Evolutionary conservation across 345 rosid genomes (phyloP), one percentile per base, ranked within the genome.

Genomic region (Brassica incana): DNA sequence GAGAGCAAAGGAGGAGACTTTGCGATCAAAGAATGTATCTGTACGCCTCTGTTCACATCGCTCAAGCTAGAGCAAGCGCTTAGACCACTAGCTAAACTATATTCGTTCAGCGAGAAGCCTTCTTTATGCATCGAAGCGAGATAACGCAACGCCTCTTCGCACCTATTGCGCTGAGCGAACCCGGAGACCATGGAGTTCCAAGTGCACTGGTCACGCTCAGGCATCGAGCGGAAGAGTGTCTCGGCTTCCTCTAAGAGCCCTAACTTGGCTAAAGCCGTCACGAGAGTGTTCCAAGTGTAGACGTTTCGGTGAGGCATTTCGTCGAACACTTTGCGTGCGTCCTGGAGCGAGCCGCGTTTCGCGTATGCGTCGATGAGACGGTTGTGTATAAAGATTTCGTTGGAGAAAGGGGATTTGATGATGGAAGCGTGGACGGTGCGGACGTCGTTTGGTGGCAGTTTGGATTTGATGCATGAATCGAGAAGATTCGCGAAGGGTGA

Each of bases 121-220:
- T 86, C 83, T 58, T 67, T 72, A 62, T 89, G 97, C 97, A 94
- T 91, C 81, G 74, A 11, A 27, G 66, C 80, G 73, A 92, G 85
- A 82, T 84, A 89, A 25, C 18, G 59, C 86, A 89, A 61, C 68
- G 95, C 97, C 69, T 88, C 90, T 25, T 79, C 80, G 36, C 90
- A 87, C 54, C 79, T 83, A 72, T 89, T 91, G 58, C 85, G 91
- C 64, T 89, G 91, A 0, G 91, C 90, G 76, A 87, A 92, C 14
- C 95, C 97, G 0, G 97, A 85, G 5, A 94, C 77, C 87, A 94
- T 85, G 1, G 89, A 86, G 67, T 90, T 94, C 97, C 97, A 90
- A 0, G 98, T 85, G 85, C 97, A 92, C 81, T 88, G 92, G 50
- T 94, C 97, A 0, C 81, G 89, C 59, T 86, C 81, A 1, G 86